A percentile compares a stretch with the other conserved stretches of the same genome.
Conservation (phyloP, 2,329 filamentous ascomycete species). For the Aspergillus pseudotamarii region DNA sequence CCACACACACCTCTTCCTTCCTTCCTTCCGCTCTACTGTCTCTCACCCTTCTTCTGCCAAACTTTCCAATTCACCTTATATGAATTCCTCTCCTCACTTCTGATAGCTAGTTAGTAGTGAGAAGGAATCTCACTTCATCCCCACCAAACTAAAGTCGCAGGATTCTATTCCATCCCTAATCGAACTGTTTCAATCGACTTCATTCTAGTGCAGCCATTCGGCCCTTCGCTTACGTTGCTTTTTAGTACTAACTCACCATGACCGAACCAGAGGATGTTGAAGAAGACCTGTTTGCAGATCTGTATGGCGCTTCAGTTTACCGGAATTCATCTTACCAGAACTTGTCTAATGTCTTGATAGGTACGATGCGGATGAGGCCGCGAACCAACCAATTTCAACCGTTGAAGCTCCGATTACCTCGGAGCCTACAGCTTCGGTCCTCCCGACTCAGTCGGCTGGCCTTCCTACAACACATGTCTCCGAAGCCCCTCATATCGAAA, state of each 20-base stretch:
- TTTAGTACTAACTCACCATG: slow-evolving; percentile 56
- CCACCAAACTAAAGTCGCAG: not conserved
- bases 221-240: slow-evolving; percentile 11
- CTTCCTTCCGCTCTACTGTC: slow-evolving; percentile 10
- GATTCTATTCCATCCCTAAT: not conserved
- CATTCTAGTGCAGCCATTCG: slow-evolving; percentile 2
- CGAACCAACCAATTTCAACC: slow-evolving; percentile 35
- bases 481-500: slow-evolving; percentile 32
- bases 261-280: slow-evolving; percentile 81
- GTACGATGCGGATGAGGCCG: slow-evolving; percentile 68
- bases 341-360: slow-evolving; percentile 42
- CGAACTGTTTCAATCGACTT: not conserved
- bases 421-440: slow-evolving; percentile 37
- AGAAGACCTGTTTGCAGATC: slow-evolving; percentile 92
- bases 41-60: slow-evolving; percentile 13
- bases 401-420: slow-evolving; percentile 41
- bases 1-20: slow-evolving; percentile 3
- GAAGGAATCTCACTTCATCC: not conserved
- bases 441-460: slow-evolving; percentile 32
- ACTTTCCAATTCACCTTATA: slow-evolving; percentile 5
- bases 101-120: not conserved
- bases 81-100: not conserved
- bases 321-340: not conserved
- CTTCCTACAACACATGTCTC: slow-evolving; percentile 37
- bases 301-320: slow-evolving; percentile 61